Base-by-base conservation (phyloP, 2,329 filamentous ascomycete genomes). In the Xylariaceae sp. region DNA sequence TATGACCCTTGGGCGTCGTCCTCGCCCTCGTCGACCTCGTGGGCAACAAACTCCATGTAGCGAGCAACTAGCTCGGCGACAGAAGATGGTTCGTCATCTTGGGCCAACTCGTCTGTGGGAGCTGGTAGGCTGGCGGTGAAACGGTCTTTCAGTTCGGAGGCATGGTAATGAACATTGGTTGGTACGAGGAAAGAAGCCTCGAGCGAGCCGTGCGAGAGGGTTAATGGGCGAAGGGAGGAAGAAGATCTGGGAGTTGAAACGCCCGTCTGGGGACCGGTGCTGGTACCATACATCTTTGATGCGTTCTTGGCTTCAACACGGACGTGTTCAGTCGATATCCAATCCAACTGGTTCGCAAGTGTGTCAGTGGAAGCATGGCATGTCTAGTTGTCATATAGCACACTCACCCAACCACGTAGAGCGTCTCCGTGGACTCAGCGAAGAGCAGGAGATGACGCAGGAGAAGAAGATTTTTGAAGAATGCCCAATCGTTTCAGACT, bases 81-180 rank as follows among this genome's bases (percentile, higher is more conserved):
- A 19, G 95, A 99, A 35, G 94, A 97, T n/a, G 94, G 94, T 77
- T 99, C 95, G 63, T 99, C 94, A 76, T 99, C 95, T 68, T 92
- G 90, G 54, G 94, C 95, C 57, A 97, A 83, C 77, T 99, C 94
- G 68, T 99, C 94, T 68, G 95, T 99, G 50, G 94, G 89, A 63
- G 85, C 79, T 47, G 95, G 95, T 60, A 99, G 81, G 57, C 85
- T 90, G 42, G 88, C 80, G 58, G 84, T 81, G 74, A 99, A 99
- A 59, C 85, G 82, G 62, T 96, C 91, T 78, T 92, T 95, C 67
- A 97, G 80, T 75, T 96, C 89, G 53, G 90, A 87, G 63, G 94
- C 94, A 71, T 94, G 91, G 78, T 95, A 99, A 74, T 99, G 94
- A 57, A 96, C 83, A 65, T 85, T 89, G 61, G 94, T 97, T 51